These are phyloP conservation scores for Aspergillus indologenus DNA, from an alignment of 495 filamentous ascomycete genomes.

Conservation along the genomic window DNA sequence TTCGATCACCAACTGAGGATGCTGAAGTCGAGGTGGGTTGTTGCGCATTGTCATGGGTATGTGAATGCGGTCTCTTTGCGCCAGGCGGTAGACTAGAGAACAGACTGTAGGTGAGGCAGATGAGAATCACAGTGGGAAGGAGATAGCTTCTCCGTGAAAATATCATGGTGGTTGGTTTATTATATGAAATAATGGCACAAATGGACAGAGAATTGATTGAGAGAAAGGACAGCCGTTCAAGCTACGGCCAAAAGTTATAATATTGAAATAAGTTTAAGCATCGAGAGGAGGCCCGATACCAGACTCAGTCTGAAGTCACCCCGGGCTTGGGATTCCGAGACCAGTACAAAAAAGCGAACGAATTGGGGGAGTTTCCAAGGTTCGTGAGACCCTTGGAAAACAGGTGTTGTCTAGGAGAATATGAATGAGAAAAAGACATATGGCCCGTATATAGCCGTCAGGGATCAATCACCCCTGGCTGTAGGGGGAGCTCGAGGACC, in stretches of 20 bases:
- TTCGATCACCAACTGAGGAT: constrained; percentile 15
- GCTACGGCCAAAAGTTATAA: constrained; percentile 11
- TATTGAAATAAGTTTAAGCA: not conserved
- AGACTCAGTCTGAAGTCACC: not conserved
- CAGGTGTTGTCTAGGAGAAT: not conserved
- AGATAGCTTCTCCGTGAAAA: constrained; percentile 26
- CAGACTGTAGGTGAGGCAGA: constrained; percentile 30
- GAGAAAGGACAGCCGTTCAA: constrained; percentile 17
- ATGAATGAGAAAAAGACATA: not conserved
- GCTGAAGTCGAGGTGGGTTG: constrained; percentile 1
- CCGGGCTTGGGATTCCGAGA: not conserved
- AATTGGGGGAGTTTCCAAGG: not conserved
- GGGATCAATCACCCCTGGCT: constrained; percentile 1
- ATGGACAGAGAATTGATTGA: constrained; percentile 10
- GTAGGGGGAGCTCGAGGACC: not conserved
- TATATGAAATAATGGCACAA: not conserved
- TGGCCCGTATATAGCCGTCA: constrained; percentile 5
- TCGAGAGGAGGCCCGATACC: not conserved
- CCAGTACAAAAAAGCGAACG: constrained; percentile 5
- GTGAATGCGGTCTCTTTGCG: constrained; percentile 14
- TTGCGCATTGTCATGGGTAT: constrained; percentile 13
- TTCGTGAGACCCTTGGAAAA: not conserved
- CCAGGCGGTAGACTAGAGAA: constrained; percentile 33
- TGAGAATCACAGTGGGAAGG: constrained; percentile 28
- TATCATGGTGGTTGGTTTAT: constrained; percentile 21